Base-by-base conservation (phyloP, 2,329 filamentous ascomycete genomes). In the Seiridium unicorne region DNA sequence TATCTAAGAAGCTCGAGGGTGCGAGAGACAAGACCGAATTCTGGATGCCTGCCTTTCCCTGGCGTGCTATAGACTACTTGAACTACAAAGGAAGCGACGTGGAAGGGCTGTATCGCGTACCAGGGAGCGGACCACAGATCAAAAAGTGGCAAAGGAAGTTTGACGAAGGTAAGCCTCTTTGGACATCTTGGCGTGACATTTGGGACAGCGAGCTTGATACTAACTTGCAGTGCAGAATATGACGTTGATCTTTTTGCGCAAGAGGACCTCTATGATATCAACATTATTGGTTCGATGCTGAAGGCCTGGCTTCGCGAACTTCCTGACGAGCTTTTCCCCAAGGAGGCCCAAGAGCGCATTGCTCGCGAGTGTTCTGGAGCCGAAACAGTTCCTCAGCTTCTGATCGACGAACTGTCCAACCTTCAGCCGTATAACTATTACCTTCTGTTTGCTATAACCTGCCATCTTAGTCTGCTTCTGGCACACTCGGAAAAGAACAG, bases 381-480 rank as follows among this genome's bases (percentile, higher is more conserved):
- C 48, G 91, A 91, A 56, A 86, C 85, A 51, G 93, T 94, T 4
- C 93, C 94, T 0, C 90, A 96, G 71, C 73, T 95, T 74, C 84
- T 98, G 60, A 89, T 96, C 66, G 93, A 97, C 65, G 92, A 97
- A 74, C 86, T 98, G 3, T 97, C 94, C 1, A 93, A 92, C 67
- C 83, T 98, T n/a, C 91, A 94, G 5, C 94, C 94, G 0, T 97
- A 95, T 81, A 96, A 97, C 77, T 98, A 98, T 77, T 97, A 98
- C 72, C 89, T 98, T 11, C 87, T 98, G 5, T 98, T 98, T 73
- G 94, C 94, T 68, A 97, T 97, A 68, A 98, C 94, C 40, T 97
- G 94, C 75, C 94, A 98, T 70, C 87, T 98, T 54, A 97, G 93
- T 68, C 84, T 97, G 34, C 84, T 98, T 8, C 88, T 97, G 67